phyloP scores from a whole-genome alignment of 2,329 filamentous ascomycete genomes.

The Macrophomina tecta region DNA sequence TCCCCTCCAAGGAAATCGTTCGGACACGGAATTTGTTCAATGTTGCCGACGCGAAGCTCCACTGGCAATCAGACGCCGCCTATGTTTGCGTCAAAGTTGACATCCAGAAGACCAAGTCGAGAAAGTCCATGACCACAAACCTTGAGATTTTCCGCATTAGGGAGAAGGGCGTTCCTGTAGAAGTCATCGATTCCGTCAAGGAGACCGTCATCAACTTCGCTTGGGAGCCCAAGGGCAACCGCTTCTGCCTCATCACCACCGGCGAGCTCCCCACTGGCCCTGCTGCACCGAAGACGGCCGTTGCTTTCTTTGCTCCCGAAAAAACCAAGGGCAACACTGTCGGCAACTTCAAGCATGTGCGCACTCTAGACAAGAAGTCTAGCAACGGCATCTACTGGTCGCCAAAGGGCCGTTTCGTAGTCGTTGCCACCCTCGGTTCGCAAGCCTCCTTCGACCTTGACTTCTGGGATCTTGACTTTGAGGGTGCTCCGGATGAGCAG shows the following conservation, averaged over 20 bases:
- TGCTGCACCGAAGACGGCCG: conserved; percentile 88
- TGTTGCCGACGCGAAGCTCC: conserved; percentile 94
- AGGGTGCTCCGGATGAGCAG: conserved; percentile 77
- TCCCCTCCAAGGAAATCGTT: conserved; percentile 92
- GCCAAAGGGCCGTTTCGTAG: conserved; percentile 90
- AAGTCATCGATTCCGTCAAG: conserved; percentile 97
- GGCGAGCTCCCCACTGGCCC: conserved; percentile 79
- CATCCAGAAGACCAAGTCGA: conserved; percentile 90
- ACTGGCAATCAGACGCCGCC: conserved; percentile 95
- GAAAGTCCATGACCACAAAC: conserved; percentile 96
- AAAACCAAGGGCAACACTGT: conserved; percentile 81
- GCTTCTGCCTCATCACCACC: conserved; percentile 96
- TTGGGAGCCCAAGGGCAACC: conserved; percentile 97
- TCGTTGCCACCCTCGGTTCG: conserved; percentile 90
- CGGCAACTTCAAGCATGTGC: conserved; percentile 95
- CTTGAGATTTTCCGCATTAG: conserved; percentile 97
- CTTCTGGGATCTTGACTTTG: conserved; percentile 97
- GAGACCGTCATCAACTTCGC: conserved; percentile 99
- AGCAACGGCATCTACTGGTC: conserved; percentile 99
- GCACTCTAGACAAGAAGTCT: conserved; percentile 98
- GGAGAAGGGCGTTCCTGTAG: conserved; percentile 97
- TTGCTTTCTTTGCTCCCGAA: conserved; percentile 96
- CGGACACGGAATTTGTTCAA: conserved; percentile 97
- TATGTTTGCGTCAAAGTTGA: conserved; percentile 99
- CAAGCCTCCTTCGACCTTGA: conserved; percentile 94